These are phyloP conservation scores for Pachyrhizus erosus DNA, from an alignment of 306 rosid species.

Conservation along the genomic window DNA sequence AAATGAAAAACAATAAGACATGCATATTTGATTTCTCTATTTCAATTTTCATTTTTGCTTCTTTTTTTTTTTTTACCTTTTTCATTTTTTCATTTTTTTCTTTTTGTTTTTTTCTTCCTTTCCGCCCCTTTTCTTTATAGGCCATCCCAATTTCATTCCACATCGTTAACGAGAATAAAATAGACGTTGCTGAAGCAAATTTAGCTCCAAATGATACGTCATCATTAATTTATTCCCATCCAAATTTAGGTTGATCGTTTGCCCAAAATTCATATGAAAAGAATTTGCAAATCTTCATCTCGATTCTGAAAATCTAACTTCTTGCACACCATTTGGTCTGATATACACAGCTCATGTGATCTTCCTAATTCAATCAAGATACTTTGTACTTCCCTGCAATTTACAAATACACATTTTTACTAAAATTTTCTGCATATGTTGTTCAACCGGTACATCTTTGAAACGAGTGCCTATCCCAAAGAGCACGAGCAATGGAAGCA, in stretches of 20 bases:
- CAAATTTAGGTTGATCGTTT: neutral
- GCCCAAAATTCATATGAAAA: neutral
- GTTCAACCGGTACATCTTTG: slow-evolving; percentile 52
- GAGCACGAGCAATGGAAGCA: slow-evolving; percentile 64
- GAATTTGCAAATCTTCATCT: neutral
- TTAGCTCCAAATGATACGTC: too few species aligned
- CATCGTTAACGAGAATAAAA: neutral
- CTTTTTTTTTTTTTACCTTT: too few species aligned
- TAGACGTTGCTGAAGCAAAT: neutral
- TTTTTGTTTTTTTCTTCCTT: too few species aligned
- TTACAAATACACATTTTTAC: neutral
- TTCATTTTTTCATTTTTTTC: too few species aligned
- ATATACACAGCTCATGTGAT: neutral
- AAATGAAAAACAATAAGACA: too few species aligned
- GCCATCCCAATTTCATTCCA: too few species aligned
- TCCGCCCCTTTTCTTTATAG: too few species aligned
- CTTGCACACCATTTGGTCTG: neutral
- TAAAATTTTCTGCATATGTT: neutral
- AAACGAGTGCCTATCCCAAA: slow-evolving; percentile 55
- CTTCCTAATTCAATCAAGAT: neutral
- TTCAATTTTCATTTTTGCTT: too few species aligned
- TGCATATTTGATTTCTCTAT: too few species aligned
- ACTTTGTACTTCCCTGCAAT: neutral
- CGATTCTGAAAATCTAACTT: neutral
- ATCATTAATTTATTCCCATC: too few species aligned